These are phyloP conservation scores for Talaromyces thailandensis DNA, from an alignment of 495 filamentous ascomycete genomes.

Conservation along the genomic window DNA sequence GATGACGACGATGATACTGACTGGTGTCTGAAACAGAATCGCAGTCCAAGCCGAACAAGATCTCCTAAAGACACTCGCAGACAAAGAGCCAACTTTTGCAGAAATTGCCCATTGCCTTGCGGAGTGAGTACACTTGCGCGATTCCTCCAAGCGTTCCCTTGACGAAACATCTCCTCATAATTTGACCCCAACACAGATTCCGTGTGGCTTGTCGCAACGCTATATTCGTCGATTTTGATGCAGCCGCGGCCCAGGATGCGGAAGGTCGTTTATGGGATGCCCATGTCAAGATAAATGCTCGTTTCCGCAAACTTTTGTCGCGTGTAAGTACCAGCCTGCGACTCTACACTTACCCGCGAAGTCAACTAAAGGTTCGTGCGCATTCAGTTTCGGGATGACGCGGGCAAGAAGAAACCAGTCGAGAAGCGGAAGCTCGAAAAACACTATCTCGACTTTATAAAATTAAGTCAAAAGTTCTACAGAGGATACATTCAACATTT, in stretches of 20 bases:
- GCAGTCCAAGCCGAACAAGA: conserved; percentile 39
- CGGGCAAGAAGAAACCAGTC: conserved; percentile 55
- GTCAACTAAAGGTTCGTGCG: neutral
- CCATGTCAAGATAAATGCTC: conserved; percentile 65
- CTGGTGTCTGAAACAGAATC: conserved; percentile 25
- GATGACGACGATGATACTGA: conserved; percentile 2
- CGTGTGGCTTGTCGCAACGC: conserved; percentile 60
- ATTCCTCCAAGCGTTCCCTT: neutral
- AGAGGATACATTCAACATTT: conserved; percentile 72
- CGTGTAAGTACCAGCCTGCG: conserved; percentile 29
- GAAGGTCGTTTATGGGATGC: conserved; percentile 71
- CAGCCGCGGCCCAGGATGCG: conserved; percentile 50
- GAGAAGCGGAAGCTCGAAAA: conserved; percentile 72
- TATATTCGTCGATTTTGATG: conserved; percentile 65
- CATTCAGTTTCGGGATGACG: conserved; percentile 42
- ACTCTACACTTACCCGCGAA: neutral
- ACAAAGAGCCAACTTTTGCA: conserved; percentile 46
- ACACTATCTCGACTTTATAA: conserved; percentile 74
- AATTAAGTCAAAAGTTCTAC: conserved; percentile 80
- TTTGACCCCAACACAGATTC: conserved; percentile 40
- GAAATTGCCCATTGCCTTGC: conserved; percentile 48
- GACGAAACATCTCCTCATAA: neutral
- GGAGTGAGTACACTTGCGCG: conserved; percentile 37
- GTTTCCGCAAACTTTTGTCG: conserved; percentile 57
- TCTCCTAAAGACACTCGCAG: conserved; percentile 38